phyloP scores from a whole-genome alignment of 805 yeast species.

The Teunomyces funiuensis region DNA sequence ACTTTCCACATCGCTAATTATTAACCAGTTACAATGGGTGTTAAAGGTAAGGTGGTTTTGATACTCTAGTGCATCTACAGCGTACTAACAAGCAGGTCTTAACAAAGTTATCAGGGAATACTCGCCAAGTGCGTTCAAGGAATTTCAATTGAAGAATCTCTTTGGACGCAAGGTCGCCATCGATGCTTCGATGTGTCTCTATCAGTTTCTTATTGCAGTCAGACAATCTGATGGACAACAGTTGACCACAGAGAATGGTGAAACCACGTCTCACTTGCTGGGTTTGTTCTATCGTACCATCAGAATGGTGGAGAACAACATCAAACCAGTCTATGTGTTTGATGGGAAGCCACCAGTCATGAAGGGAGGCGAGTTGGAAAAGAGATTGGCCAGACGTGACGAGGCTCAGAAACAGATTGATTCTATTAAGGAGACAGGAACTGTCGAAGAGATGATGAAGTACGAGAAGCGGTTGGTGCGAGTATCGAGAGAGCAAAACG shows the following conservation, averaged over 20 bases:
- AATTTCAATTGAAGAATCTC: slow-evolving; percentile 77
- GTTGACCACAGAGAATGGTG: slow-evolving; percentile 83
- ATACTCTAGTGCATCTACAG: background rate
- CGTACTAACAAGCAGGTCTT: slow-evolving; percentile 54
- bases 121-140: slow-evolving; percentile 79
- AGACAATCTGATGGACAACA: slow-evolving; percentile 97
- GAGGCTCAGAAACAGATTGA: slow-evolving; percentile 78
- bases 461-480: slow-evolving; percentile 85
- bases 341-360: slow-evolving; percentile 97
- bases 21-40: slow-evolving; percentile 22
- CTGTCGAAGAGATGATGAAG: slow-evolving; percentile 70
- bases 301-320: slow-evolving; percentile 85
- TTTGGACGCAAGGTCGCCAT: slow-evolving; percentile 98
- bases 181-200: slow-evolving; percentile 94
- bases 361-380: slow-evolving; percentile 90
- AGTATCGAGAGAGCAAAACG: slow-evolving; percentile 88
- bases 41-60: slow-evolving; percentile 22
- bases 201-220: slow-evolving; percentile 94
- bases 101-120: slow-evolving; percentile 85
- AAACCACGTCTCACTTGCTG: slow-evolving; percentile 88
- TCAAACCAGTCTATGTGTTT: slow-evolving; percentile 94
- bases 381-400: slow-evolving; percentile 76
- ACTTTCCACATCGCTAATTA: background rate
- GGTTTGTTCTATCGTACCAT: slow-evolving; percentile 96
- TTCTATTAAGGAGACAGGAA: slow-evolving; percentile 75